Conservation (phyloP, 2,329 filamentous ascomycete genomes). For the Colletotrichum sp. region DNA sequence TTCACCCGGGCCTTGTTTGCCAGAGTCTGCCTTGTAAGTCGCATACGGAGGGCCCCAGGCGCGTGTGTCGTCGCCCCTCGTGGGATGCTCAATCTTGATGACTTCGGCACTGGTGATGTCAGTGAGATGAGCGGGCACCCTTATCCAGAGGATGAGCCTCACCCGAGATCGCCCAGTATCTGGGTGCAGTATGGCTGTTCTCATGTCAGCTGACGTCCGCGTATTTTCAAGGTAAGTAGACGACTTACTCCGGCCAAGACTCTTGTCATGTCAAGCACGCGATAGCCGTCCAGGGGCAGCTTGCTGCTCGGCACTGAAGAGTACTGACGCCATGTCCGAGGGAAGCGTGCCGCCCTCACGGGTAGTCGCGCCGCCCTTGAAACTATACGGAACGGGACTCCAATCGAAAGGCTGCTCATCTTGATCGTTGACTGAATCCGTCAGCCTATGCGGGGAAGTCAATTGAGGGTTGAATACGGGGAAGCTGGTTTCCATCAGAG, state of each 20-base stretch:
- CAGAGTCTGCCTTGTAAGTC: slow-evolving; percentile 67
- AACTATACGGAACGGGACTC: background rate
- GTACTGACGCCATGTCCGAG: slow-evolving; percentile 28
- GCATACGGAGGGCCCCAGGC: slow-evolving; percentile 98
- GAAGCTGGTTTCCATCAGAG: background rate
- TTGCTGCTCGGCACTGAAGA: slow-evolving; percentile 32
- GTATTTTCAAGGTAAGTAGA: background rate
- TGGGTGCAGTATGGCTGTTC: slow-evolving; percentile 93
- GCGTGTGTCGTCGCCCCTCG: slow-evolving; percentile 88
- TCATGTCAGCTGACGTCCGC: background rate
- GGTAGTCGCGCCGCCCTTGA: background rate
- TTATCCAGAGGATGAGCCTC: slow-evolving; percentile 36
- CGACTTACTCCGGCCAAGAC: slow-evolving; percentile 85
- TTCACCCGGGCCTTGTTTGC: slow-evolving; percentile 77
- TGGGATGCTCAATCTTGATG: slow-evolving; percentile 96
- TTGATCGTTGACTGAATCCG: background rate
- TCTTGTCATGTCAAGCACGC: slow-evolving; percentile 95
- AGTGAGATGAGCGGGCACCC: slow-evolving; percentile 22
- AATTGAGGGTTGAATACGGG: background rate
- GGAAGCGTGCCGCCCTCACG: background rate
- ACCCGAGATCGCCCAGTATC: slow-evolving; percentile 96
- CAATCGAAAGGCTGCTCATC: background rate
- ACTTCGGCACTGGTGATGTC: slow-evolving; percentile 73
- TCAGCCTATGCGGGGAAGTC: background rate
- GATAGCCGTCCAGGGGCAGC: slow-evolving; percentile 81